Evolutionary conservation across 2,329 filamentous ascomycete species (phyloP), one percentile per base, ranked within the genome.

Genomic region (Botrytis porri): DNA sequence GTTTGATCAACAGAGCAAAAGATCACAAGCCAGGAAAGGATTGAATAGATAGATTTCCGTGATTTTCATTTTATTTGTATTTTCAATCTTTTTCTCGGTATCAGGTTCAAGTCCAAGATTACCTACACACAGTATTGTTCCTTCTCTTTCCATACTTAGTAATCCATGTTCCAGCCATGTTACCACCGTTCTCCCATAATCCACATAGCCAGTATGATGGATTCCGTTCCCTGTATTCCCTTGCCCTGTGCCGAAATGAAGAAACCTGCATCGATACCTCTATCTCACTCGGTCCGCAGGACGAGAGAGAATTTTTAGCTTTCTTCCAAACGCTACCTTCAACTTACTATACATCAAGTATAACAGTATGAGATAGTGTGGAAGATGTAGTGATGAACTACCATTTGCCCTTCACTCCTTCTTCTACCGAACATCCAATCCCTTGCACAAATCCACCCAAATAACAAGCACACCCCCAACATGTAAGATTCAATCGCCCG

Each of bases 361-460:
- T 37, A 25, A 63, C 8, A 37, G 32, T 22, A 8, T 35, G 3
- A 14, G 22, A 45, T 45, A 70, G 32, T 48, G 39, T n/a, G 9
- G 76, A 75, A 79, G 77, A 76, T 77, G 79, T 78, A 79, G 78
- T 77, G 77, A 79, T 79, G 78, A 78, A 69, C 78, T 79, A 78
- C 76, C 75, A 70, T 74, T 74, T 74, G 70, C 67, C 45, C 72
- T 67, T 48, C 75, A 39, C n/a, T 39, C 48, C 35, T 29, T 71
- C 59, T 51, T 65, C 43, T 32, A 54, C 61, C 41, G 54, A 41
- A 51, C 64, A 67, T 62, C 39, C 43, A 41, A 48, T 20, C 14
- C 59, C 59, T 22, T 45, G 12, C 37, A 25, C 43, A 65, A 48
- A 48, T 29, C 61, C 57, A 29, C 48, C 73, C 29, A 48, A 25